phyloP scores from a whole-genome alignment of 805 yeast genomes.

The Hanseniaspora mollemarum region DNA sequence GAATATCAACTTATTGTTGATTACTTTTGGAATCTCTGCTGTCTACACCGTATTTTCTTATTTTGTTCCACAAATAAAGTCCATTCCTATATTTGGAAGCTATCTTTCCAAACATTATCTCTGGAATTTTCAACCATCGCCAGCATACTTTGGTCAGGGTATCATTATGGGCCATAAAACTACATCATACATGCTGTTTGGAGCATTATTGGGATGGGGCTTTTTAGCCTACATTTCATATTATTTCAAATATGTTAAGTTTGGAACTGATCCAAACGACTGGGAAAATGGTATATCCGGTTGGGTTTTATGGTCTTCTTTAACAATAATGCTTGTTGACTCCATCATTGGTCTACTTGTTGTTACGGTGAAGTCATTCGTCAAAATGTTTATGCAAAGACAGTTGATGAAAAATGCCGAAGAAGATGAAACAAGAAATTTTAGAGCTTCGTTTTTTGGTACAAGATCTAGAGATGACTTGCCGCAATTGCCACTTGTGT shows the following conservation, averaged over 20 bases:
- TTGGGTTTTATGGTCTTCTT: constrained; percentile 90
- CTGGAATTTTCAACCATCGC: constrained; percentile 91
- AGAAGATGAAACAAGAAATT: neutral
- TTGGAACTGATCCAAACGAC: constrained; percentile 58
- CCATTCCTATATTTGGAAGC: constrained; percentile 66
- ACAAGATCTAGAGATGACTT: constrained; percentile 10
- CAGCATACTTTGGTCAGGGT: constrained; percentile 96
- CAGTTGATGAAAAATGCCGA: neutral
- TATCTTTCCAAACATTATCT: constrained; percentile 50
- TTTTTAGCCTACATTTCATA: constrained; percentile 73
- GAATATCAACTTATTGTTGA: constrained; percentile 48
- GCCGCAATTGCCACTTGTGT: constrained; percentile 6
- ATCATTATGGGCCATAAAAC: constrained; percentile 94
- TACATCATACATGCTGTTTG: constrained; percentile 79
- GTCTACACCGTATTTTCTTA: constrained; percentile 59
- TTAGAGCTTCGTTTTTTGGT: constrained; percentile 12
- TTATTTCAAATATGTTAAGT: constrained; percentile 72
- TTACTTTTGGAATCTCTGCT: constrained; percentile 61
- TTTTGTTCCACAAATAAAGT: constrained; percentile 57
- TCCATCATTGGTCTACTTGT: constrained; percentile 69
- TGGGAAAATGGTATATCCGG: constrained; percentile 95
- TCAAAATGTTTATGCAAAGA: constrained; percentile 18
- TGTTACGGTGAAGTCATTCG: constrained; percentile 39
- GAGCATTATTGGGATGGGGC: constrained; percentile 86
- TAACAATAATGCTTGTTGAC: constrained; percentile 89